phyloP scores from a whole-genome alignment of 2,329 filamentous ascomycete species.

The Endocalyx cinctus region DNA sequence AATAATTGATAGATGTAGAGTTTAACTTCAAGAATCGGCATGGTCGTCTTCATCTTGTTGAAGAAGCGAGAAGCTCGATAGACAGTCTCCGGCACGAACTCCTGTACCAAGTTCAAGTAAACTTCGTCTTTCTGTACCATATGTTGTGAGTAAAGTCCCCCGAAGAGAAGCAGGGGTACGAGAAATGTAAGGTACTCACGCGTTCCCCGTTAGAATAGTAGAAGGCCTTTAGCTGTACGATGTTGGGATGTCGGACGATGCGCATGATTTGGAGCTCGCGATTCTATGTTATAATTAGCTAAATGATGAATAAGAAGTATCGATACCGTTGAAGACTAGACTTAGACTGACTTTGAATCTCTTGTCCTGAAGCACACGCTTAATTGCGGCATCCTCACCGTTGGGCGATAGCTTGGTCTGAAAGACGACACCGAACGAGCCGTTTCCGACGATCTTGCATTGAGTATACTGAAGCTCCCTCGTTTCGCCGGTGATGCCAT shows the following conservation, averaged over 20 bases:
- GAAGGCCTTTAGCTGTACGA: slow-evolving; percentile 97
- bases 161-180: no score
- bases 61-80: slow-evolving; percentile 98
- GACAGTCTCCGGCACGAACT: slow-evolving; percentile 97
- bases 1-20: slow-evolving; percentile 99
- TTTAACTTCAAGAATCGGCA: slow-evolving; percentile 98
- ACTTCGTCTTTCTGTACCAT: slow-evolving; percentile 86
- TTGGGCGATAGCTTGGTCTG: slow-evolving; percentile 98
- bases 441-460: slow-evolving; percentile 99
- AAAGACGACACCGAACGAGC: slow-evolving; percentile 97
- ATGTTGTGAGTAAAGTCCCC: no score
- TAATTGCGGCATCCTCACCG: slow-evolving; percentile 97
- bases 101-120: slow-evolving; percentile 95
- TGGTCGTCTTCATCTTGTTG: slow-evolving; percentile 99
- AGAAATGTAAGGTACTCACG: slow-evolving; percentile 50
- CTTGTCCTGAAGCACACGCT: slow-evolving; percentile 98
- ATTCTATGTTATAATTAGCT: slow-evolving; percentile 56
- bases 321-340: not conserved
- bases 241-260: slow-evolving; percentile 97
- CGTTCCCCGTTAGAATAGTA: slow-evolving; percentile 99
- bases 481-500: slow-evolving; percentile 94
- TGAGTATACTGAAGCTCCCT: slow-evolving; percentile 97
- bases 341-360: slow-evolving; percentile 79
- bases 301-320: slow-evolving; percentile 8
- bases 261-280: slow-evolving; percentile 99